Evolutionary conservation across 1,139 yeast species (phyloP).

Genomic region (Geotrichum cucujoidarum): DNA sequence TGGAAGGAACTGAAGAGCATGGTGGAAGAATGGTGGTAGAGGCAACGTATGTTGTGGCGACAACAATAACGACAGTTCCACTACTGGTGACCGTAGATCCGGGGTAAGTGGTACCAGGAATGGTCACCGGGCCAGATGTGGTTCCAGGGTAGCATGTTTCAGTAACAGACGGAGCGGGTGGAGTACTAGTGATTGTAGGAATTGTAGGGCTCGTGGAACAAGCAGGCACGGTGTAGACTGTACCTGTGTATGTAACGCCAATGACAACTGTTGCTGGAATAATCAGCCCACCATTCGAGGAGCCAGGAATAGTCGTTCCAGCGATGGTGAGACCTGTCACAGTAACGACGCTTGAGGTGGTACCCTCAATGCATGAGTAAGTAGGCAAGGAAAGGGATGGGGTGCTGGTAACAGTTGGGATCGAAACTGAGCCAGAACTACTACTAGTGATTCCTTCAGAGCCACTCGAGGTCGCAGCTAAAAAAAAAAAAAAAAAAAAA

Average conservation of each 20-base stretch:
- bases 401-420: constrained; percentile 11
- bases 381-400: constrained; percentile 7
- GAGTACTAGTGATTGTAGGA: constrained; percentile 8
- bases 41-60: neutral
- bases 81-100: constrained; percentile 6
- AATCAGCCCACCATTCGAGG: neutral
- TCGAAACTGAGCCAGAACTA: constrained; percentile 30
- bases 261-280: constrained; percentile 16
- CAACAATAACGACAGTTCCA: constrained; percentile 1
- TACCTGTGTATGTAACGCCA: constrained; percentile 21
- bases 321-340: constrained; percentile 13
- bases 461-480: constrained; percentile 33
- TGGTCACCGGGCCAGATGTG: constrained; percentile 5
- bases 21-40: constrained; percentile 22
- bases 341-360: constrained; percentile 10
- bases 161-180: neutral
- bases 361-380: constrained; percentile 15
- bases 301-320: constrained; percentile 22
- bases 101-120: constrained; percentile 4
- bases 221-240: constrained; percentile 20
- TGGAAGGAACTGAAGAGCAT: constrained; percentile 15
- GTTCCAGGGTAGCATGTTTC: constrained; percentile 1
- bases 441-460: constrained; percentile 36
- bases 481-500: too few relatives aligned
- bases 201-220: constrained; percentile 9